Conservation (phyloP, 768 basidiomycete genomes). For the Guyanaporus albipodus region DNA sequence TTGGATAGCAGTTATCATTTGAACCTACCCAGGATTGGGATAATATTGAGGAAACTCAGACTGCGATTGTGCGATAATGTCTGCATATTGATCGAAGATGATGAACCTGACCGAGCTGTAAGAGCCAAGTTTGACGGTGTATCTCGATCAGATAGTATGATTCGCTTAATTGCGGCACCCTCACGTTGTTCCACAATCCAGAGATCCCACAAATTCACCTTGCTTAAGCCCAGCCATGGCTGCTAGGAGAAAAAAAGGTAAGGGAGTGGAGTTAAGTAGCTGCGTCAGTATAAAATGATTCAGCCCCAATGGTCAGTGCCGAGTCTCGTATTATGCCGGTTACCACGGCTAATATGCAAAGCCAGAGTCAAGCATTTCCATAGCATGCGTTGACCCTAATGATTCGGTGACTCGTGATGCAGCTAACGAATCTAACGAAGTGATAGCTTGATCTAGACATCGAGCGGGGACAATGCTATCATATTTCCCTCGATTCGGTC, state of each 20-base stretch:
- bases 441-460: background rate
- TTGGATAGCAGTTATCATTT: background rate
- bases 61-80: slow-evolving; percentile 87
- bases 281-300: too few relatives aligned
- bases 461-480: background rate
- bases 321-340: too few relatives aligned
- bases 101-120: slow-evolving; percentile 86
- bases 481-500: slow-evolving; percentile 43
- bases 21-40: slow-evolving; percentile 71
- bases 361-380: background rate
- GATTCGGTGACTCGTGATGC: background rate
- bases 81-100: slow-evolving; percentile 81
- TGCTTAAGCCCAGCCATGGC: slow-evolving; percentile 44
- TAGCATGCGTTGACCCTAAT: background rate
- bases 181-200: slow-evolving; percentile 95
- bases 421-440: background rate
- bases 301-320: too few relatives aligned
- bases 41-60: slow-evolving; percentile 94
- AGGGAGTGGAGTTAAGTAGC: slow-evolving; percentile 14
- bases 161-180: too few relatives aligned
- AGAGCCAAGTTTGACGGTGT: too few relatives aligned
- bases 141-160: too few relatives aligned
- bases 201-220: slow-evolving; percentile 84
- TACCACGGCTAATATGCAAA: too few relatives aligned
- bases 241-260: background rate